These are phyloP conservation scores for Juncus inflexus DNA, from an alignment of 176 grass and related monocot species.

Conservation along the genomic window DNA sequence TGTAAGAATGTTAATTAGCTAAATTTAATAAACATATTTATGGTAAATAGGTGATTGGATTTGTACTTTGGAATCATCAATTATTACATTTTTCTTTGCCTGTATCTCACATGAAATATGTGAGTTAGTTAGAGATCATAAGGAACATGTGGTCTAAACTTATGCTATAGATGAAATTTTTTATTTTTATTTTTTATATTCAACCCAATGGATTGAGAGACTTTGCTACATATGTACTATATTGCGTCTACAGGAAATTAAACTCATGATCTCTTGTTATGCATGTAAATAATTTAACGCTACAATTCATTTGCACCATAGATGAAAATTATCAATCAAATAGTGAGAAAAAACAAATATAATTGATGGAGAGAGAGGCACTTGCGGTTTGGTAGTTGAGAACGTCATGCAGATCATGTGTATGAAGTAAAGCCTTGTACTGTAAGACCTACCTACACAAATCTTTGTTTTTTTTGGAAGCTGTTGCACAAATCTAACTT, in stretches of 20 bases:
- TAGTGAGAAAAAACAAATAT: background rate
- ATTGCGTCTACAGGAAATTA: too few relatives aligned
- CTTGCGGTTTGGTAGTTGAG: slow-evolving; percentile 4
- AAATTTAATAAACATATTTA: background rate
- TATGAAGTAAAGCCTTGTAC: background rate
- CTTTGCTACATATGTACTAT: too few relatives aligned
- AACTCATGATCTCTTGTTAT: too few relatives aligned
- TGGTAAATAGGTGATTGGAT: background rate
- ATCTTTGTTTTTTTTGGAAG: too few relatives aligned
- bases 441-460: slow-evolving; percentile 7
- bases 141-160: background rate
- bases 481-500: too few relatives aligned
- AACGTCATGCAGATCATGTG: background rate
- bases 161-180: background rate
- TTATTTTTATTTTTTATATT: too few relatives aligned
- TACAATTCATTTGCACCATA: background rate
- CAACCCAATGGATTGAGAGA: too few relatives aligned
- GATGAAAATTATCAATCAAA: too few relatives aligned
- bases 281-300: too few relatives aligned
- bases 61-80: background rate
- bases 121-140: background rate
- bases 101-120: background rate
- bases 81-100: background rate
- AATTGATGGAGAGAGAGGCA: background rate
- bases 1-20: background rate